These are phyloP conservation scores for Talaromyces sp. DNA, from an alignment of 2,329 filamentous ascomycete species.

Conservation along the genomic window DNA sequence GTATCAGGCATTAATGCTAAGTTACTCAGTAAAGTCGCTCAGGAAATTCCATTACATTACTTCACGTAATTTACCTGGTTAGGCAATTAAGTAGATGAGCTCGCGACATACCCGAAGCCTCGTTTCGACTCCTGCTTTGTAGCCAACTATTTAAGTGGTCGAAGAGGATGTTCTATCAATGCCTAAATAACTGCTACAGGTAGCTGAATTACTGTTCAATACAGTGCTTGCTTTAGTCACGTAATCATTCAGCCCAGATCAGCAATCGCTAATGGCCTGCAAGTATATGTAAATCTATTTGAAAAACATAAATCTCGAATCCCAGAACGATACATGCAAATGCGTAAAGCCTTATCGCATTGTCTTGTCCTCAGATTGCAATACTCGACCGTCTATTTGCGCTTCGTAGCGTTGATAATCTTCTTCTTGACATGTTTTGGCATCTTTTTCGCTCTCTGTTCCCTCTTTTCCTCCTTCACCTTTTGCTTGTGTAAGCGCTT, in stretches of 20 bases:
- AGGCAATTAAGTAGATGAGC: no score
- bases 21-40: not conserved
- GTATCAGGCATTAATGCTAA: not conserved
- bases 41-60: not conserved
- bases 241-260: not conserved
- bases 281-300: not conserved
- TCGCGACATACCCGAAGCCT: not conserved
- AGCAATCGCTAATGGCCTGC: not conserved
- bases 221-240: not conserved
- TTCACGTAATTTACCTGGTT: not conserved
- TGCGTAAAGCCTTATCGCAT: not conserved
- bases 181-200: no score
- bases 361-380: not conserved
- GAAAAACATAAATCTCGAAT: not conserved
- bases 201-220: no score
- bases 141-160: no score
- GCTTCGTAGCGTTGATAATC: conserved; percentile 55
- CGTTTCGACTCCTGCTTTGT: not conserved
- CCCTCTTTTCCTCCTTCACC: conserved; percentile 92
- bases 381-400: conserved; percentile 28
- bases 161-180: no score
- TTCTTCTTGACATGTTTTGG: conserved; percentile 95
- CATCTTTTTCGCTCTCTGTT: conserved; percentile 92
- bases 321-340: conserved; percentile 1
- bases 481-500: conserved; percentile 86